Conservation (phyloP, 257 asterid genomes). For the Avicennia marina region DNA sequence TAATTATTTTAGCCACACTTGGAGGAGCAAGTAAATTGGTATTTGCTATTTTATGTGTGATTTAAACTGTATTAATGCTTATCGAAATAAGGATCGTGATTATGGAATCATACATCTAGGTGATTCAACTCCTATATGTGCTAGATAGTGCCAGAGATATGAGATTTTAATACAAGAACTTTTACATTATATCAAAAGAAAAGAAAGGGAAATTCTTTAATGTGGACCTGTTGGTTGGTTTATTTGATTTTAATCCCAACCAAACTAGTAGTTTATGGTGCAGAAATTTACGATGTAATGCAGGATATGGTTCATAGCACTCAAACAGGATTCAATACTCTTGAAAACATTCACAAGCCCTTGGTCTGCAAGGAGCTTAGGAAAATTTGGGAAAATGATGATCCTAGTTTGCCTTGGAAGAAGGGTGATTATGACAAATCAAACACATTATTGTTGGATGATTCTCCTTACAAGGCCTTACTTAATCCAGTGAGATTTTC, state of each 20-base stretch:
- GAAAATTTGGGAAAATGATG: constrained; percentile 65
- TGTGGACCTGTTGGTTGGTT: constrained; percentile 6
- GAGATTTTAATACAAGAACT: not conserved
- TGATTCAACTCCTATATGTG: constrained; percentile 6
- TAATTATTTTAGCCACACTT: not conserved
- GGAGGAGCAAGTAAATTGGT: not conserved
- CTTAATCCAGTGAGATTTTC: constrained; percentile 76
- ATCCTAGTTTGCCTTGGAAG: constrained; percentile 63
- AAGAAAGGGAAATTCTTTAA: not conserved
- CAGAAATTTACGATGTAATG: constrained; percentile 23
- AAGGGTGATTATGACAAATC: constrained; percentile 73
- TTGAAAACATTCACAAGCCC: constrained; percentile 70
- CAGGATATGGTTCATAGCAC: constrained; percentile 76
- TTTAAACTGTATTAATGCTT: constrained; percentile 6
- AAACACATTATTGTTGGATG: constrained; percentile 80
- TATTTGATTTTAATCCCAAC: constrained; percentile 1
- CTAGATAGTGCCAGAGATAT: not conserved
- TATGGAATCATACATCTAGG: constrained; percentile 1
- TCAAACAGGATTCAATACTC: constrained; percentile 56
- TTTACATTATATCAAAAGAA: not conserved
- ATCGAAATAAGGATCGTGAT: not conserved
- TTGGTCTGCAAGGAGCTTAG: constrained; percentile 80
- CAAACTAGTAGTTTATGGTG: constrained; percentile 6
- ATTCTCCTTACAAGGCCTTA: constrained; percentile 97
- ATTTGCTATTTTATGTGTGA: not conserved